phyloP scores from a whole-genome alignment of 2,329 filamentous ascomycete genomes.

The Ophiostoma quercus region DNA sequence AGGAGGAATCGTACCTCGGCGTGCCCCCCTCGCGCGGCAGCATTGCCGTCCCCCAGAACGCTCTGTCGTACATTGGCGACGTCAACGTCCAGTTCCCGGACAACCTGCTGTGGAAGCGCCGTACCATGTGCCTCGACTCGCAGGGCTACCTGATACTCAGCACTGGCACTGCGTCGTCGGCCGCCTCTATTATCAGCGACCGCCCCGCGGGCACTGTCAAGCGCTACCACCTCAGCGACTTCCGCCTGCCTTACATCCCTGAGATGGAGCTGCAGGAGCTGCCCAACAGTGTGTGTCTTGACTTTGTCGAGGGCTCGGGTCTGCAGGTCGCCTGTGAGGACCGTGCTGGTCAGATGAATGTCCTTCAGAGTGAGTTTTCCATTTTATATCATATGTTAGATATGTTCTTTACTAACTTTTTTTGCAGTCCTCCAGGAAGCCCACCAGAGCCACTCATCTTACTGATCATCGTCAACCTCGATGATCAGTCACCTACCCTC shows the following conservation, averaged over 20 bases:
- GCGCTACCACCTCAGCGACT: slow-evolving; percentile 80
- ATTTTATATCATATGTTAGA: not conserved
- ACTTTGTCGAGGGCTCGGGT: slow-evolving; percentile 56
- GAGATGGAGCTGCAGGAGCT: slow-evolving; percentile 91
- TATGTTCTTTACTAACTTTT: not conserved
- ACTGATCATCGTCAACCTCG: slow-evolving; percentile 25
- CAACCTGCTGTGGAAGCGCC: slow-evolving; percentile 91
- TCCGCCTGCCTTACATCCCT: slow-evolving; percentile 71
- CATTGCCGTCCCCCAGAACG: slow-evolving; percentile 33
- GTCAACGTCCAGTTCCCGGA: slow-evolving; percentile 98
- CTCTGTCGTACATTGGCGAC: slow-evolving; percentile 71
- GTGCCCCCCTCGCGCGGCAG: slow-evolving; percentile 22
- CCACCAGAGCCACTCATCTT: slow-evolving; percentile 36
- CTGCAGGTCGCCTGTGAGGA: slow-evolving; percentile 54
- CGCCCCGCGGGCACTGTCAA: slow-evolving; percentile 51
- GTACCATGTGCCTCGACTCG: slow-evolving; percentile 79
- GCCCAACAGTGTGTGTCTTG: slow-evolving; percentile 70
- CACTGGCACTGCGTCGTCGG: slow-evolving; percentile 49
- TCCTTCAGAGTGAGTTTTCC: slow-evolving; percentile 40
- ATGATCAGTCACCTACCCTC: not conserved
- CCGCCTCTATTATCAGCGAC: slow-evolving; percentile 41
- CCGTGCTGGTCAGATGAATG: slow-evolving; percentile 12
- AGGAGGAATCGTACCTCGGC: slow-evolving; percentile 36
- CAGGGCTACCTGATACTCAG: slow-evolving; percentile 79
- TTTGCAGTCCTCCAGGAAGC: slow-evolving; percentile 41